phyloP scores from a whole-genome alignment of 495 filamentous ascomycete genomes.

The Neurospora sublineolata region DNA sequence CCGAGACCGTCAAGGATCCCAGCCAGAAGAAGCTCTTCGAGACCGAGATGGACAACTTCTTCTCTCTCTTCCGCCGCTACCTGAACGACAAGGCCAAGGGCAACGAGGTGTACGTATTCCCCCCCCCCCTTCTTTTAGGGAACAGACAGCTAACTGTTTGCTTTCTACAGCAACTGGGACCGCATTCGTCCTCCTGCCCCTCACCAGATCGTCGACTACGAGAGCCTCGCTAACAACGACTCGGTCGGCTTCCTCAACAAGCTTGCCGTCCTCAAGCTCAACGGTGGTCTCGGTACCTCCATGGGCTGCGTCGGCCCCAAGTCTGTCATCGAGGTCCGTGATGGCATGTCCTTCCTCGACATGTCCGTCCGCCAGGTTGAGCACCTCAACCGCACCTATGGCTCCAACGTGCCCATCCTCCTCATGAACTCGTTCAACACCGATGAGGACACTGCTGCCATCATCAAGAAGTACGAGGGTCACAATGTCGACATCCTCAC shows the following conservation, averaged over 20 bases:
- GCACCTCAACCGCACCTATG: slow-evolving; percentile 95
- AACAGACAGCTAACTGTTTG: slow-evolving; percentile 14
- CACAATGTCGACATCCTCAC: slow-evolving; percentile 99
- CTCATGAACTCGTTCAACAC: slow-evolving; percentile 99
- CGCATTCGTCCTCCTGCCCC: slow-evolving; percentile 85
- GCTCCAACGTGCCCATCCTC: slow-evolving; percentile 94
- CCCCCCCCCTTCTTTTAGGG: too few species aligned
- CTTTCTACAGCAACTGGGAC: slow-evolving; percentile 63
- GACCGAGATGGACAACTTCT: slow-evolving; percentile 99
- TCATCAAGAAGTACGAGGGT: slow-evolving; percentile 99
- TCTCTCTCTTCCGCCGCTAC: slow-evolving; percentile 89
- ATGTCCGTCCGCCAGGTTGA: slow-evolving; percentile 98
- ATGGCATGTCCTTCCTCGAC: slow-evolving; percentile 99
- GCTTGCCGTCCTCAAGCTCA: slow-evolving; percentile 96
- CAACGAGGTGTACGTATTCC: slow-evolving; percentile 61
- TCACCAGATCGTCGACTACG: slow-evolving; percentile 89
- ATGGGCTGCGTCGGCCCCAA: slow-evolving; percentile 99
- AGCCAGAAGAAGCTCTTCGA: slow-evolving; percentile 87
- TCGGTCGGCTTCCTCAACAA: slow-evolving; percentile 92
- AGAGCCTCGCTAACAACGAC: slow-evolving; percentile 69
- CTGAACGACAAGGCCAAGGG: slow-evolving; percentile 98
- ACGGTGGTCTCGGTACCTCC: slow-evolving; percentile 97
- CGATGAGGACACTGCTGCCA: slow-evolving; percentile 92
- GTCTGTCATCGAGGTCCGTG: slow-evolving; percentile 98
- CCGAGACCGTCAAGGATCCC: slow-evolving; percentile 76